Base-by-base conservation (phyloP, 2,329 filamentous ascomycete species). In the Pseudocercospora musae region DNA sequence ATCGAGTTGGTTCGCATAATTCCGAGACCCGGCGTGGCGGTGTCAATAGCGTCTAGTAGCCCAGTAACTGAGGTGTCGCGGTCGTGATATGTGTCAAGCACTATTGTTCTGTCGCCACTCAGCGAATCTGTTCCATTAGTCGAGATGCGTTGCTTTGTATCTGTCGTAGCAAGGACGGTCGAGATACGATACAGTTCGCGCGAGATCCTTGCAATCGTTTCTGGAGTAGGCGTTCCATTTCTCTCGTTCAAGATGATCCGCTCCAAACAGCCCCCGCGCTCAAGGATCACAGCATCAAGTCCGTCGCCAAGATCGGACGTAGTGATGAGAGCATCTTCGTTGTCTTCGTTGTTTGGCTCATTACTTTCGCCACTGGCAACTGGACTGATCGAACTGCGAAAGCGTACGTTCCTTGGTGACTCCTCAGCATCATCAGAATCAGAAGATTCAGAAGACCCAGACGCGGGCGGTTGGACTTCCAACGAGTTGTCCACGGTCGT, bases 261-360 rank as follows among this genome's bases (percentile, higher is more conserved):
- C 59, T 77, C 72, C 8, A 81, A 66, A 5, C 73, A 72, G 13
- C 69, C 75, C 2, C 73, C 66, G 59, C 79, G 77, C 62, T 79
- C 78, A 31, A 75, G 67, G 15, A 80, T 74, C 23, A 79, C 76
- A 6, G 71, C 70, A 58, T 80, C 77, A 40, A 80, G 76, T 52
- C 75, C 70, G 7, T 73, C 62, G 7, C 73, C 74, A 5, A 79
- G 67, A 48, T 79, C 76, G 29, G 65, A 56, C 15, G 62, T 62
- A n/a, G 64, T 59, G 33, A 65, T 48, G 6, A 69, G 48, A 11
- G 25, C 40, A 40, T 44, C 58, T 27, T 40, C n/a, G 27, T 27
- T 20, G 29, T 31, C 57, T 33, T 62, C 58, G 48, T 18, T 33
- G 20, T 25, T 29, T 27, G 21, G 46, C 57, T 46, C 54, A 18